These are phyloP conservation scores for Akanthomyces lecanii DNA, from an alignment of 2,329 filamentous ascomycete genomes.

Conservation along the genomic window DNA sequence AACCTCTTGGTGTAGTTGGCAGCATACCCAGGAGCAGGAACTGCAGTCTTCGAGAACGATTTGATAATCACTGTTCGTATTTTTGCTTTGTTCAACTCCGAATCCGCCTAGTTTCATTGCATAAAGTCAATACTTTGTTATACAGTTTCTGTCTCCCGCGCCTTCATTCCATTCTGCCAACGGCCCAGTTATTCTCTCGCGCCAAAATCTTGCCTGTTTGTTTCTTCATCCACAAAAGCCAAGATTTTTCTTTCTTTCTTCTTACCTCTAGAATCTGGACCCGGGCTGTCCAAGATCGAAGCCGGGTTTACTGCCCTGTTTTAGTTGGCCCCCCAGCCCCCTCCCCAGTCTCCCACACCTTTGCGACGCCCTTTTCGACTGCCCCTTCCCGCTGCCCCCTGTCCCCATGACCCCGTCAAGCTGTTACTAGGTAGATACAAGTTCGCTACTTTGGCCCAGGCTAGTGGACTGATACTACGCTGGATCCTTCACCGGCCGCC, in stretches of 20 bases:
- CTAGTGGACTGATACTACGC: neutral
- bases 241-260: neutral
- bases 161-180: neutral
- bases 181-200: neutral
- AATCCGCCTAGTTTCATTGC: too few species aligned
- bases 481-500: constrained; percentile 4
- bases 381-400: neutral
- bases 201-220: constrained; percentile 2
- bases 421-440: constrained; percentile 4
- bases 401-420: neutral
- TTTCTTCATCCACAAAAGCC: neutral
- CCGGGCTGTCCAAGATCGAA: neutral
- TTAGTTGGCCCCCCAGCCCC: neutral
- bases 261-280: neutral
- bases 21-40: too few species aligned
- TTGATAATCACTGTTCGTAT: too few species aligned
- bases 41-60: too few species aligned
- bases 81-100: too few species aligned
- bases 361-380: neutral
- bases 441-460: neutral
- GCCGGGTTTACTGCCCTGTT: constrained; percentile 1
- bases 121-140: too few species aligned
- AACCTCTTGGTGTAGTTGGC: too few species aligned
- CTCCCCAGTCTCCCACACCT: neutral
- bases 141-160: too few species aligned